A percentile compares a stretch with the other conserved stretches of the same genome.
Evolutionary conservation across 1,284 basidiomycete genomes (phyloP).

Genomic region (Trametes sp.): DNA sequence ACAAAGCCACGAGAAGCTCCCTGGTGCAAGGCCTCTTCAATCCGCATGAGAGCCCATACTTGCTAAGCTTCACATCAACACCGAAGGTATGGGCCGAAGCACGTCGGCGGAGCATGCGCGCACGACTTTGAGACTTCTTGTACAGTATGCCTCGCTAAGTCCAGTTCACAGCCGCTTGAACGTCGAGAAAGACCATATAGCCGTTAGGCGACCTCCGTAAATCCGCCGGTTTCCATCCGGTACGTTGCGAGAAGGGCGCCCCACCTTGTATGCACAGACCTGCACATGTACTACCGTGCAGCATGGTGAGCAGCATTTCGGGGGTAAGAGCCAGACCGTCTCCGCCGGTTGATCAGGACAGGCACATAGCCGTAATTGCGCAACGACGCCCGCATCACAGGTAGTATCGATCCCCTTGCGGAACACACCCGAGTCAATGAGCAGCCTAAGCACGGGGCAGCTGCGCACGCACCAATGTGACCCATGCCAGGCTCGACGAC

Average conservation of each 20-base stretch:
- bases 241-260: not conserved
- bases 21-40: not conserved
- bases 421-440: conserved; percentile 33
- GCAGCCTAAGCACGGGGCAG: not conserved
- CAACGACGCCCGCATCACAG: conserved; percentile 35
- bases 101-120: not conserved
- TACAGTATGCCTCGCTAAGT: no score
- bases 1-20: not conserved
- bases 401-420: conserved; percentile 57
- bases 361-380: not conserved
- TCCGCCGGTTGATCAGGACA: not conserved
- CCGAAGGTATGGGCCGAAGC: not conserved
- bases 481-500: conserved; percentile 84
- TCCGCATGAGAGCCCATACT: not conserved
- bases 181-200: no score
- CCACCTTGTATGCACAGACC: no score
- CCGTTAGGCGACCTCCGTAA: no score
- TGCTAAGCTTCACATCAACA: not conserved
- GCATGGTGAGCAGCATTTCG: no score
- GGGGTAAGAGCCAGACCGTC: no score
- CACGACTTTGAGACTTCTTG: no score
- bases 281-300: no score
- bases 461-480: conserved; percentile 68
- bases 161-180: no score
- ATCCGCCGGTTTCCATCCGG: no score